These are phyloP conservation scores for Mycena floridula DNA, from an alignment of 768 basidiomycete genomes.

Conservation along the genomic window DNA sequence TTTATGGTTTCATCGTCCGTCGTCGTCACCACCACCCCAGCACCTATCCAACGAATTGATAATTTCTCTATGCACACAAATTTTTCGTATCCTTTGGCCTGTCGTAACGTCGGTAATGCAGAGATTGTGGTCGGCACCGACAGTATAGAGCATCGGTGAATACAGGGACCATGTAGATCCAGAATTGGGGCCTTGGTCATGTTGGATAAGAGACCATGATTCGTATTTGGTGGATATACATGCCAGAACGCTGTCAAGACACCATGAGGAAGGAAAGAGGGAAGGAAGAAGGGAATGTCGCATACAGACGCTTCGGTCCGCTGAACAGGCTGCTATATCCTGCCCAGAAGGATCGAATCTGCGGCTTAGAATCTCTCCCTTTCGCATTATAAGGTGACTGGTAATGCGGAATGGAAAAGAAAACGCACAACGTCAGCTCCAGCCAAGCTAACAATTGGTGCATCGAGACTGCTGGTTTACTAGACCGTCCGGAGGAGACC, in stretches of 20 bases:
- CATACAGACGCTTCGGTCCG: slow-evolving; percentile 87
- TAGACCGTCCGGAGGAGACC: slow-evolving; percentile 80
- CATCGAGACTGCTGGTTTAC: slow-evolving; percentile 88
- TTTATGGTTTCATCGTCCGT: slow-evolving; percentile 91
- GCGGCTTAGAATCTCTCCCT: slow-evolving; percentile 88
- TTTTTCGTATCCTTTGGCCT: slow-evolving; percentile 74
- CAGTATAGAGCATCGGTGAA: slow-evolving; percentile 70
- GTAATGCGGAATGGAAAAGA: no score
- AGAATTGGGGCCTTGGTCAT: slow-evolving; percentile 88
- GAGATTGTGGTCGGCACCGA: slow-evolving; percentile 86
- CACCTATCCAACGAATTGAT: slow-evolving; percentile 85
- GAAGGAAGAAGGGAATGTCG: background rate
- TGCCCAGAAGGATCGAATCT: slow-evolving; percentile 93
- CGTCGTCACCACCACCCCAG: slow-evolving; percentile 81
- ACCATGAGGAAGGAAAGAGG: slow-evolving; percentile 3
- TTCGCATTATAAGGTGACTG: background rate
- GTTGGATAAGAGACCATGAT: slow-evolving; percentile 81
- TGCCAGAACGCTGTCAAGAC: slow-evolving; percentile 79
- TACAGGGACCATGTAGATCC: slow-evolving; percentile 88
- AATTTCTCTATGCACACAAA: slow-evolving; percentile 86
- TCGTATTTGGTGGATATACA: slow-evolving; percentile 87
- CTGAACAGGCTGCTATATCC: slow-evolving; percentile 87
- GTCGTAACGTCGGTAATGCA: slow-evolving; percentile 73
- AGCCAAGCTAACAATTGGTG: slow-evolving; percentile 87
- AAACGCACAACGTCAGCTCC: slow-evolving; percentile 77